Conservation (phyloP, 176 grass and related monocot genomes). For the Musa troglodytarum region DNA sequence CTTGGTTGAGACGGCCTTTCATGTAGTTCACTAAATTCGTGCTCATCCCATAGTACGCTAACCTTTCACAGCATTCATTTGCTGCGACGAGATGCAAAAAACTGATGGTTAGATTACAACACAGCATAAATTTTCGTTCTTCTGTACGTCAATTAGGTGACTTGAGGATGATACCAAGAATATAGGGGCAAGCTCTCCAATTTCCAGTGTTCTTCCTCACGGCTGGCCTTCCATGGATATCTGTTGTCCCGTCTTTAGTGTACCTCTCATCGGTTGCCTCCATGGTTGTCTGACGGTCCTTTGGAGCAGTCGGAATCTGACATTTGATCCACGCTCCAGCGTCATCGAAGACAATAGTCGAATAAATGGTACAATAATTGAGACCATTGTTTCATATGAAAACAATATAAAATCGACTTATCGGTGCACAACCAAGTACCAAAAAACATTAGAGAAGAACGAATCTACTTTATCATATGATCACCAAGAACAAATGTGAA, state of each 20-base stretch:
- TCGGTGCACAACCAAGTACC: too few relatives aligned
- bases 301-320: not conserved
- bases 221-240: slow-evolving; percentile 6
- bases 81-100: not conserved
- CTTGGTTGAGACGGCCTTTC: slow-evolving; percentile 12
- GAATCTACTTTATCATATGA: too few relatives aligned
- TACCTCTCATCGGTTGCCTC: not conserved
- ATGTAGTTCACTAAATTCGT: slow-evolving; percentile 18
- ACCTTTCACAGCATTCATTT: slow-evolving; percentile 18
- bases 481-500: too few relatives aligned
- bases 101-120: not conserved
- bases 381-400: too few relatives aligned
- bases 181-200: slow-evolving; percentile 12
- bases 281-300: not conserved
- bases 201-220: not conserved
- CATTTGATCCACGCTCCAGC: too few relatives aligned
- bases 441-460: too few relatives aligned
- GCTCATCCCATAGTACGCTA: slow-evolving; percentile 16
- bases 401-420: too few relatives aligned
- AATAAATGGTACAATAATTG: too few relatives aligned
- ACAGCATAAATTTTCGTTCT: not conserved
- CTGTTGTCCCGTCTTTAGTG: slow-evolving; percentile 14
- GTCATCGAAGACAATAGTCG: too few relatives aligned
- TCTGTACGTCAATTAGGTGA: not conserved
- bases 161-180: not conserved